Conservation (phyloP, 2,329 filamentous ascomycete species). For the Cladosporium sphaerospermum region DNA sequence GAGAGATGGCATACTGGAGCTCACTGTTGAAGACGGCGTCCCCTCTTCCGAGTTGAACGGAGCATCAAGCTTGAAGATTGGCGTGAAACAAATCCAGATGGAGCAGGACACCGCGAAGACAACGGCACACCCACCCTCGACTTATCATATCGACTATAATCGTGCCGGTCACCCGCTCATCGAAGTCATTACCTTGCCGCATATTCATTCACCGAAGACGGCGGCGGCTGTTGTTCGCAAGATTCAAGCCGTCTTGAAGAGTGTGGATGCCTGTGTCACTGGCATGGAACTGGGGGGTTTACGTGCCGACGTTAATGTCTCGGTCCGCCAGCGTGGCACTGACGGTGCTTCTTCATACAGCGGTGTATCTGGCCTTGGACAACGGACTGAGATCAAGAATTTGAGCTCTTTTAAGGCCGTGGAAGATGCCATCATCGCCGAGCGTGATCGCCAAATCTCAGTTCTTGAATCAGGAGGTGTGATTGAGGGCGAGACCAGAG, state of each 20-base stretch:
- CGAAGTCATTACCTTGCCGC: conserved; percentile 88
- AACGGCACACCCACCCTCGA: conserved; percentile 64
- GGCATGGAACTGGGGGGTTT: conserved; percentile 93
- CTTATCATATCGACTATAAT: conserved; percentile 86
- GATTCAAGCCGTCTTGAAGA: conserved; percentile 70
- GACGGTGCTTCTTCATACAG: conserved; percentile 44
- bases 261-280: conserved; percentile 77
- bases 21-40: conserved; percentile 73
- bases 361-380: conserved; percentile 62
- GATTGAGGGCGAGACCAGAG: conserved; percentile 80
- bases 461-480: conserved; percentile 69
- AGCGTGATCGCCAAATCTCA: conserved; percentile 79
- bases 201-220: conserved; percentile 79
- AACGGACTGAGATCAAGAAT: conserved; percentile 96
- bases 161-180: conserved; percentile 84
- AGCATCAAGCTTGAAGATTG: conserved; percentile 63
- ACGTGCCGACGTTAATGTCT: conserved; percentile 92
- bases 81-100: conserved; percentile 91
- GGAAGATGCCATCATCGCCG: conserved; percentile 87
- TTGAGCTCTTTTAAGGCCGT: conserved; percentile 90
- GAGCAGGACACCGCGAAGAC: conserved; percentile 98
- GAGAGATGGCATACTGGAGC: conserved; percentile 62
- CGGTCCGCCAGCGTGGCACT: conserved; percentile 56
- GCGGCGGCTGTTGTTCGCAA: conserved; percentile 86
- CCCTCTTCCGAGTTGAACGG: conserved; percentile 60